Percentiles rank a stretch among this genome's conserved stretches.
These are phyloP conservation scores for Nitzschia sp. DNA, from an alignment of 108 stramenopile species.

Conservation along the genomic window DNA sequence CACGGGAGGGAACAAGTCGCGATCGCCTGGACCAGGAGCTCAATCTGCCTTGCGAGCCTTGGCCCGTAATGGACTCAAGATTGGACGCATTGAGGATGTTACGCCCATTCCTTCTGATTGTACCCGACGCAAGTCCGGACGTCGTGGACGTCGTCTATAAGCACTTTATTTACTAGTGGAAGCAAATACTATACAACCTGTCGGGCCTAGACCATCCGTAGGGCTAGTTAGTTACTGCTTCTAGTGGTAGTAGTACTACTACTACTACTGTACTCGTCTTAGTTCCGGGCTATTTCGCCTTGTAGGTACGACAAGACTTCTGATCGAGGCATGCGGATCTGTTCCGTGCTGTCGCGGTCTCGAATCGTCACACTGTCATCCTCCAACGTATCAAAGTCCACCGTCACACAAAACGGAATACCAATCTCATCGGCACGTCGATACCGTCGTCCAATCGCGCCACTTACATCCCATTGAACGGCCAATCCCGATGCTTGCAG, in stretches of 20 bases:
- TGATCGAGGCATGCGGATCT: slow-evolving; percentile 86
- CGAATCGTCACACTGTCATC: slow-evolving; percentile 91
- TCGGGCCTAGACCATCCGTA: neutral
- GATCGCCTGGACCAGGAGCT: slow-evolving; percentile 97
- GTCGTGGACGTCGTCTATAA: slow-evolving; percentile 99
- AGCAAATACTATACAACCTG: slow-evolving; percentile 6
- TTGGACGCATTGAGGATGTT: slow-evolving; percentile 99
- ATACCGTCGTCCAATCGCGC: slow-evolving; percentile 93
- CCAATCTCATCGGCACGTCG: slow-evolving; percentile 93
- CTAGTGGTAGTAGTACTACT: neutral
- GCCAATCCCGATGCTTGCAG: slow-evolving; percentile 71
- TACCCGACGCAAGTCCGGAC: slow-evolving; percentile 97
- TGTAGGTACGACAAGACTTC: slow-evolving; percentile 72
- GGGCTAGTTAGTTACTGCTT: neutral
- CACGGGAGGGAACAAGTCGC: slow-evolving; percentile 96
- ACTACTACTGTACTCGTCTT: no score
- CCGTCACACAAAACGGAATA: slow-evolving; percentile 95
- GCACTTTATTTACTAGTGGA: neutral
- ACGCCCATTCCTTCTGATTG: slow-evolving; percentile 99
- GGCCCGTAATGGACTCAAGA: slow-evolving; percentile 98
- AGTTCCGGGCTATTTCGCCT: no score
- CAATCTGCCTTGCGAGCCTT: slow-evolving; percentile 97
- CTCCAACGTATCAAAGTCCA: slow-evolving; percentile 96
- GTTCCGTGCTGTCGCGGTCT: slow-evolving; percentile 93
- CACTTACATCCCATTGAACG: slow-evolving; percentile 82